Conservation (phyloP, 2,329 filamentous ascomycete genomes). For the Nothophoma quercina region DNA sequence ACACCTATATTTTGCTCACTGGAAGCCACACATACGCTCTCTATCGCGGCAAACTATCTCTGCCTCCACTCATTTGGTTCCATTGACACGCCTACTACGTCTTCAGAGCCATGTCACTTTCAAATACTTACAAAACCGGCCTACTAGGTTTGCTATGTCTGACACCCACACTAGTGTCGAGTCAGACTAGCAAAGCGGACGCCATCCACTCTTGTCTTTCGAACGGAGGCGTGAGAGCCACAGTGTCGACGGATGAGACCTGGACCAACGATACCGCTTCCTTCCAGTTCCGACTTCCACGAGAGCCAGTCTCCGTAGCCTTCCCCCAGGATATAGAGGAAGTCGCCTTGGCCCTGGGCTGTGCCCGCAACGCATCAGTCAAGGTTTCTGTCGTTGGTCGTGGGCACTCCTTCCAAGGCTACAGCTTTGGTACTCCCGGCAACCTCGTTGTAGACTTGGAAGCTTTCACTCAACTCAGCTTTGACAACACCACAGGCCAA, state of each 20-base stretch:
- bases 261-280: slow-evolving; percentile 21
- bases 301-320: slow-evolving; percentile 15
- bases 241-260: slow-evolving; percentile 12
- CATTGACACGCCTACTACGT: too few species aligned
- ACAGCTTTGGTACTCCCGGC: slow-evolving; percentile 16
- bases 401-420: slow-evolving; percentile 24
- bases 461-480: slow-evolving; percentile 17
- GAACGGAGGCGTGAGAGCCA: slow-evolving; percentile 8
- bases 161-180: slow-evolving; percentile 3
- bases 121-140: slow-evolving; percentile 5
- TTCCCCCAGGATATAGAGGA: slow-evolving; percentile 17
- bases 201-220: slow-evolving; percentile 12
- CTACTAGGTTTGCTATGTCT: slow-evolving; percentile 7
- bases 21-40: too few species aligned
- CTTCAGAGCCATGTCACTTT: slow-evolving; percentile 6
- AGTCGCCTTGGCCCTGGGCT: slow-evolving; percentile 15
- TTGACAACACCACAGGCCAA: slow-evolving; percentile 19
- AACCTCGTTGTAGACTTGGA: slow-evolving; percentile 22
- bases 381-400: slow-evolving; percentile 19
- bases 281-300: slow-evolving; percentile 18
- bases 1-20: too few species aligned
- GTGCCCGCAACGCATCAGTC: slow-evolving; percentile 21
- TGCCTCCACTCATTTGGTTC: too few species aligned
- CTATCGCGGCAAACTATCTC: neutral
- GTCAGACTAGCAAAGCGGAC: slow-evolving; percentile 10